Evolutionary conservation across 2,329 filamentous ascomycete genomes (phyloP).

Genomic region (Colletotrichum lini): DNA sequence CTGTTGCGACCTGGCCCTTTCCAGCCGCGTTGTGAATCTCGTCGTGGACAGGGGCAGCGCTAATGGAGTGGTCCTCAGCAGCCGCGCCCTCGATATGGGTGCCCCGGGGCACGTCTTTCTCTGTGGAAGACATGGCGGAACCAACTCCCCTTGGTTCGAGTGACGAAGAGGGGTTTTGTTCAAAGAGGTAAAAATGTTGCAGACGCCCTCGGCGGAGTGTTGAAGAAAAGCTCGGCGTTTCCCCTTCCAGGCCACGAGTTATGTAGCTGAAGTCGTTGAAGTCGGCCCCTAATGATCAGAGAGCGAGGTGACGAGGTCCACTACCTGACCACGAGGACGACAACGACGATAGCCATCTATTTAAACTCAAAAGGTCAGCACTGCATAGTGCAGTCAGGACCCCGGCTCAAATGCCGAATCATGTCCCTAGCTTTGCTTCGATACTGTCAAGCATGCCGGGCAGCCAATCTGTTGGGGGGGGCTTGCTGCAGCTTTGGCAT

Average conservation of each 20-base stretch:
- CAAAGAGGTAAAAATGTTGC: background rate
- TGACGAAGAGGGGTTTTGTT: no score
- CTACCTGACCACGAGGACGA: background rate
- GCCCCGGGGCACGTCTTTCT: conserved; percentile 28
- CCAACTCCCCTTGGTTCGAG: no score
- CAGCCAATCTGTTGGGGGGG: background rate
- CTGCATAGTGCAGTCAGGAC: conserved; percentile 5
- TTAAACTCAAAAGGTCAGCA: background rate
- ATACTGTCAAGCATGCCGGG: background rate
- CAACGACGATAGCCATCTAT: conserved; percentile 13
- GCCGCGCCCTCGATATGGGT: conserved; percentile 26
- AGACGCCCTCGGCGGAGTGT: background rate
- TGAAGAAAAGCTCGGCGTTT: background rate
- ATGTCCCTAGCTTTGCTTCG: conserved; percentile 4
- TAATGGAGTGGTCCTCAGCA: conserved; percentile 36
- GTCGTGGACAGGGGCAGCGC: conserved; percentile 20
- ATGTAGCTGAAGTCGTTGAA: background rate
- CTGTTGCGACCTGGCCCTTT: conserved; percentile 61
- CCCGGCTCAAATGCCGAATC: conserved; percentile 24
- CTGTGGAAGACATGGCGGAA: conserved; percentile 28
- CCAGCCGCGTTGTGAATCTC: conserved; percentile 53
- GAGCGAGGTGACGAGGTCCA: background rate
- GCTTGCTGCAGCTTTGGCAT: conserved; percentile 21
- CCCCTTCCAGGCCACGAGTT: background rate
- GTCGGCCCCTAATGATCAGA: background rate